Evolutionary conservation across 768 basidiomycete genomes (phyloP), one percentile per base, ranked within the genome.

Genomic region (Pilatotrama ljubarskyi): DNA sequence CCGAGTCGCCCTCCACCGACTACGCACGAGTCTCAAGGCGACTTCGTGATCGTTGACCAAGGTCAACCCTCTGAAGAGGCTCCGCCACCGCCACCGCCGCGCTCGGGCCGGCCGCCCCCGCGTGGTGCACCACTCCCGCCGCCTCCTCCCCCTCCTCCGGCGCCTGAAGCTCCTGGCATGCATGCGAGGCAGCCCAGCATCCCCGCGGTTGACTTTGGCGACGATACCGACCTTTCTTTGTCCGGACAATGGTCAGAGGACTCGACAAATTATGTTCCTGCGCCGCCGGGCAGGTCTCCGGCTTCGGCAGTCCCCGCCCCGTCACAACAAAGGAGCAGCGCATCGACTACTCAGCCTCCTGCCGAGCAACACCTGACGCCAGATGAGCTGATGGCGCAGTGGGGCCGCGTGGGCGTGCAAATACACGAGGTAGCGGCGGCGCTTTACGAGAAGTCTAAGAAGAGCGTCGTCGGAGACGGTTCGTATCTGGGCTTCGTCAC

Each of bases 381-480:
- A 0, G 91, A 92, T 41, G 87, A 92, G 14, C 76, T 97, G 50
- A 84, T 84, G 63, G 76, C 78, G 1, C 73, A 92, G 5, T 88
- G 88, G 82, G 83, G 84, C 5, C 83, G 85, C 26, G 84, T 91
- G 1, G 95, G 95, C 11, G 83, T 86, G 3, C 85, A 85, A 58
- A 80, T 96, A 3, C 82, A 84, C 67, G 85, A 91, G 64, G 79
- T 82, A 0, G 93, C 94, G 1, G 80, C 82, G 15, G 74, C 77
- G 40, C 70, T 95, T 51, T 82, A 80, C 62, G 89, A 90, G 36
- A 86, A 88, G 64, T 92, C 91, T 38, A 93, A 88, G 75, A 87
- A 84, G 72, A 70, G 80, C 8, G 78, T 93, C 40, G 81, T 95
- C 26, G 95, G 92, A 5, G 93, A 96, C 67, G 94, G 95, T 11